Evolutionary conservation across 2,329 filamentous ascomycete genomes (phyloP), one percentile per base, ranked within the genome.

Genomic region (Venturia asperata): DNA sequence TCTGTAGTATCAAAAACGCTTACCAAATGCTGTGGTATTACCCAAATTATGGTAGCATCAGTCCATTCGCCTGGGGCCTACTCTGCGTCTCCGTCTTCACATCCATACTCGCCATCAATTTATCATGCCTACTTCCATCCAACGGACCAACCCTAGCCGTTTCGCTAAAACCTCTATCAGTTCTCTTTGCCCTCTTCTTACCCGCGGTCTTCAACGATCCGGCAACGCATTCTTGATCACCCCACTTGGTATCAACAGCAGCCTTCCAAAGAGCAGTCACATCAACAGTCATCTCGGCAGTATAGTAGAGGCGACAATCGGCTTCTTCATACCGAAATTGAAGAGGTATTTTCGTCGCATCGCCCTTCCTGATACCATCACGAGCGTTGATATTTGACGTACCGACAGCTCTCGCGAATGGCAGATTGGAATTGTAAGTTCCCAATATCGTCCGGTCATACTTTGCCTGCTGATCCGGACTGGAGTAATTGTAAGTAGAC

Each of bases 281-380:
- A 62, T 76, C 74, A 37, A 77, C 71, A 1, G 75, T 76, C 75
- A 77, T 77, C 69, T 77, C 74, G 0, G 75, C 72, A 2, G 75
- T 77, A 68, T 75, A 77, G 68, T 73, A 77, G 9, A 77, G 69
- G 62, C 76, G 72, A 66, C 76, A 77, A 62, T 77, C 71, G 1
- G 76, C 74, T 62, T 73, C 70, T 66, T 77, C 75, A 66, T 77
- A 77, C 13, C 74, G 68, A 65, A 77, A 77, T 42, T 77, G 76
- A 27, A 77, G 66, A 17, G 76, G 72, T 30, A 71, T 66, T 10
- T 72, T 73, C 11, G 71, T 71, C 0, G 67, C 69, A 62, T 77
- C 75, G 37, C 71, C 71, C 11, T 68, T 64, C 7, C 67, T 64
- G 27, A 77, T 67, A 9, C 74, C 75, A 64, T 77, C 76, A 1